These are phyloP conservation scores for Mycogone perniciosa DNA, from an alignment of 2,329 filamentous ascomycete species.

Conservation along the genomic window DNA sequence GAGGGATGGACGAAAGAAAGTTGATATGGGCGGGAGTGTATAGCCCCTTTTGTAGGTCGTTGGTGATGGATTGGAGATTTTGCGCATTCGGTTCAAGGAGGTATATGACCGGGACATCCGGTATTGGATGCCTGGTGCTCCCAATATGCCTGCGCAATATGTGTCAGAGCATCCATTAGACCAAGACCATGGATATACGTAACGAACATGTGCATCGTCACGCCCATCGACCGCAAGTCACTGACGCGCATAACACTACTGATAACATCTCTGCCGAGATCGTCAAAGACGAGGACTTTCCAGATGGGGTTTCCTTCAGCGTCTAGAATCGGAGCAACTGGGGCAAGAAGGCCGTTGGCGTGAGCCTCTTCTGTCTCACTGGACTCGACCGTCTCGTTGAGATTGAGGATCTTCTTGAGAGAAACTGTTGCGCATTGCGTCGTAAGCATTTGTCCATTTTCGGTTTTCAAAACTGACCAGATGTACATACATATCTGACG, in stretches of 20 bases:
- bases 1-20: slow-evolving; percentile 88
- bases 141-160: slow-evolving; percentile 62
- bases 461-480: no score
- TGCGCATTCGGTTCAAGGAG: slow-evolving; percentile 80
- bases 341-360: slow-evolving; percentile 58
- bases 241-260: slow-evolving; percentile 93
- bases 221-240: slow-evolving; percentile 87
- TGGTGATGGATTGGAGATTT: slow-evolving; percentile 78
- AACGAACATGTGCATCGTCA: slow-evolving; percentile 85
- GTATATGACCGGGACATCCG: slow-evolving; percentile 93
- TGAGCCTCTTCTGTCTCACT: slow-evolving; percentile 57
- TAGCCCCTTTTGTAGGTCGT: slow-evolving; percentile 76
- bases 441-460: neutral
- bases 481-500: slow-evolving; percentile 40
- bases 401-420: slow-evolving; percentile 90
- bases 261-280: slow-evolving; percentile 85
- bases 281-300: slow-evolving; percentile 96
- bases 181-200: neutral
- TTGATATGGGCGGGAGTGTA: slow-evolving; percentile 96
- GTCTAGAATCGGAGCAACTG: slow-evolving; percentile 74
- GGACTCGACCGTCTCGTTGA: slow-evolving; percentile 67
- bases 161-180: slow-evolving; percentile 19
- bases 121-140: slow-evolving; percentile 78
- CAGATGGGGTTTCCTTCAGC: slow-evolving; percentile 89
- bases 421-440: slow-evolving; percentile 53